Percentiles rank a stretch among this genome's conserved stretches.
These are phyloP conservation scores for Coemansia sp. DNA, from an alignment of 192 early-diverging fungal genomes.

Conservation along the genomic window DNA sequence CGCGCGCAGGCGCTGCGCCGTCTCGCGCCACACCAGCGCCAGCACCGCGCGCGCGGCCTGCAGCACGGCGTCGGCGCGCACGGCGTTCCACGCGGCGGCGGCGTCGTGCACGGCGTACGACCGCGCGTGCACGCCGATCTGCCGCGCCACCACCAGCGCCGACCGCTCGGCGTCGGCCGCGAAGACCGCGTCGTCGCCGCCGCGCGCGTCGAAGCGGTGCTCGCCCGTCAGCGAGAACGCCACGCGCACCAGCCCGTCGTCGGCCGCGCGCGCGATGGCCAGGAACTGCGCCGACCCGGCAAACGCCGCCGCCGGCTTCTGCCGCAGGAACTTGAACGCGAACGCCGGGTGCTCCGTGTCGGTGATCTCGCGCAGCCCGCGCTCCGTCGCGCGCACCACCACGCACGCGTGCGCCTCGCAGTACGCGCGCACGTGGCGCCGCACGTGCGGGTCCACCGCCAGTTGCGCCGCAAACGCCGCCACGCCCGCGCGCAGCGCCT, in stretches of 20 bases:
- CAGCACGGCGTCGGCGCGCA: conserved; percentile 65
- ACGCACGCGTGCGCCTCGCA: conserved; percentile 70
- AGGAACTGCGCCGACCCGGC: conserved; percentile 69
- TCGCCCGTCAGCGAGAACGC: conserved; percentile 38
- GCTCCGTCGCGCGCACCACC: conserved; percentile 75
- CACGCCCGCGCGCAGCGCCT: conserved; percentile 57
- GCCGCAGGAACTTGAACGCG: conserved; percentile 80
- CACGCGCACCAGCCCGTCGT: conserved; percentile 63
- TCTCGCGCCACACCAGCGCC: conserved; percentile 69
- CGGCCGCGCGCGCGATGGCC: conserved; percentile 69
- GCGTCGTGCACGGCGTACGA: conserved; percentile 41
- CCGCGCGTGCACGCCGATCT: conserved; percentile 17
- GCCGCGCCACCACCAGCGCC: conserved; percentile 13
- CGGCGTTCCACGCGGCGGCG: conserved; percentile 73
- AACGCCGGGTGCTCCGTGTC: conserved; percentile 74
- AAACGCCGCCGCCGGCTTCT: conserved; percentile 74
- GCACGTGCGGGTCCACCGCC: conserved; percentile 74
- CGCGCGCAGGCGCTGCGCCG: conserved; percentile 69
- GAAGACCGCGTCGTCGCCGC: conserved; percentile 26
- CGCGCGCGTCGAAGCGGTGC: conserved; percentile 17
- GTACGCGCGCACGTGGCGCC: conserved; percentile 70
- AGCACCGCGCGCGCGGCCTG: conserved; percentile 62
- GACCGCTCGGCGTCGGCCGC: conserved; percentile 25
- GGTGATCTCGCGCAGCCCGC: conserved; percentile 68
- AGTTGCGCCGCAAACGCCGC: conserved; percentile 74